Evolutionary conservation across 805 yeast species (phyloP), one percentile per base, ranked within the genome.

Genomic region (Candida gorgasii): DNA sequence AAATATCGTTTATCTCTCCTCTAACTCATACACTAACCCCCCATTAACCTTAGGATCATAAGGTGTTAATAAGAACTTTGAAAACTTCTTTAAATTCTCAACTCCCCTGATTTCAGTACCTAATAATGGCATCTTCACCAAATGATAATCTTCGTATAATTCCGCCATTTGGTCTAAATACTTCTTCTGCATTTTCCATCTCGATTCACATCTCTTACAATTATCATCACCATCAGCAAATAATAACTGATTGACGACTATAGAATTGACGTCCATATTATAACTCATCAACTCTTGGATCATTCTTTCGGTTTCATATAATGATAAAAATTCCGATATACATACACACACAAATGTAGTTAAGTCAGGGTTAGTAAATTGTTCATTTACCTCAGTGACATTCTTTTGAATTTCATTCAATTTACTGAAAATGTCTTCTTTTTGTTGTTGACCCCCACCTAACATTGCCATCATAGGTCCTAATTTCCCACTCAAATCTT

Each of bases 291-390:
- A 79, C 63, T 93, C 99, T 71, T 93, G 99, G 53, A 93, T 87
- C 82, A 93, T 80, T 69, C 99, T 83, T 70, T 93, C 99, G 14
- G 98, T 92, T 67, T 93, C 99, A 65, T 93, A 93, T 36, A 93
- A 73, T 1, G 98, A 90, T 59, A 93, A 75, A 67, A 93, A 93
- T 70, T 93, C 99, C 37, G 97, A 89, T 52, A 93, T 93, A 68
- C 99, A 93, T 33, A 93, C 99, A 69, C 97, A 93, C 23, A 93
- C 86, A 57, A 86, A 86, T 0, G 99, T 93, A 14, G 99, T 93
- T 58, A 93, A 73, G 48, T 93, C 97, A 2, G 99, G 97, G 63
- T 93, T 82, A 54, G 95, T 89, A 72, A 93, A 93, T 63, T 93
- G 99, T 52, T 84, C 84, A 67, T 89, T 93, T 47, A 92, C 96